These are phyloP conservation scores for Stephania cephalantha DNA, from an alignment of 164 flowering plant genomes.

Conservation along the genomic window DNA sequence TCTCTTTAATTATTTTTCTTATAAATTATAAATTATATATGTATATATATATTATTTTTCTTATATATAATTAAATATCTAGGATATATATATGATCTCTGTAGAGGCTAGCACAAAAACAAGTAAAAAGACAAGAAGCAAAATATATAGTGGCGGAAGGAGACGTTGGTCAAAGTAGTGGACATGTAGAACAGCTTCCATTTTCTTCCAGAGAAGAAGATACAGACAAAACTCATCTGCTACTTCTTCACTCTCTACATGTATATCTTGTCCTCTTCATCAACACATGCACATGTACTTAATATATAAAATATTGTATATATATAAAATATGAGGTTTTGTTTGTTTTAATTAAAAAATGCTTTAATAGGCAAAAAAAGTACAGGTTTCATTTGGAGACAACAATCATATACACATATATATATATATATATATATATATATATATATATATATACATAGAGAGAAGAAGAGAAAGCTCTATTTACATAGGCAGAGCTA, in stretches of 20 bases:
- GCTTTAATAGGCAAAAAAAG: background rate
- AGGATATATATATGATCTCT: background rate
- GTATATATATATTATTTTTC: too few relatives aligned
- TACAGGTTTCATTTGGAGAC: constrained; percentile 20
- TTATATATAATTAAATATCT: background rate
- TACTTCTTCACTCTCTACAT: too few relatives aligned
- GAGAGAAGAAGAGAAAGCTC: constrained; percentile 34
- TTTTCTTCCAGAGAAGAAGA: background rate
- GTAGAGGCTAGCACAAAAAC: background rate
- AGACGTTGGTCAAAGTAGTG: background rate
- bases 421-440: constrained; percentile 56
- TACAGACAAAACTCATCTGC: too few relatives aligned
- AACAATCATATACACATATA: too few relatives aligned
- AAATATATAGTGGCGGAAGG: too few relatives aligned
- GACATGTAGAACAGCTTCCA: background rate
- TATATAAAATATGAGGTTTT: background rate
- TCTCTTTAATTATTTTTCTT: too few relatives aligned
- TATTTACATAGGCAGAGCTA: constrained; percentile 25
- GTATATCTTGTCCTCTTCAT: too few relatives aligned
- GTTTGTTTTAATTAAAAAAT: background rate
- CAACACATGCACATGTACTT: too few relatives aligned
- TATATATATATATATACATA: constrained; percentile 45
- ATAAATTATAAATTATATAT: too few relatives aligned
- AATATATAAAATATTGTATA: too few relatives aligned
- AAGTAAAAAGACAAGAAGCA: background rate